Base-by-base conservation (phyloP, 345 rosid species). In the Cochlearia excelsa region DNA sequence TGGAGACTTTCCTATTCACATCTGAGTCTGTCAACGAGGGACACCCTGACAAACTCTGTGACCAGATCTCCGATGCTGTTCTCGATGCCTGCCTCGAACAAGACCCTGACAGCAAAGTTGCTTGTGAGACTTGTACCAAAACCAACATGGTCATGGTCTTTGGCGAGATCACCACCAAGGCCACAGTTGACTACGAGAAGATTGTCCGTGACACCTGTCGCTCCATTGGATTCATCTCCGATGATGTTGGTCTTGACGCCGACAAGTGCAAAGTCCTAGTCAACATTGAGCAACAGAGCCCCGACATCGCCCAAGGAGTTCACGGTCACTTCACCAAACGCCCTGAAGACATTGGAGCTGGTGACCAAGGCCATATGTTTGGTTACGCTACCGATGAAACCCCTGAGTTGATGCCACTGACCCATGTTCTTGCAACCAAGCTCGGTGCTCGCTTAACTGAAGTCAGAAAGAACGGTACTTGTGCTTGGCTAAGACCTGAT, bases 11-110 rank as follows among this genome's bases (percentile, higher is more conserved):
- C 69, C 77, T 84, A 61, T 84, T 80, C 49, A 84, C 90, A 28
- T 84, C 90, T 1, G 90, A 84, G 59, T 84, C 87, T 0, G 90
- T 84, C 30, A 84, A 84, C 73, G 90, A 84, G 78, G 90, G 90
- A 42, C 90, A 84, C 44, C 90, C 90, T 1, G 90, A 84, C 79
- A 84, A 84, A 75, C 87, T 84, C 7, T 84, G 90, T 6, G 90
- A 84, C 65, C 90, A 84, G 78, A 69, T 84, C 71, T 84, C 90
- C 4, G 87, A 84, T 23, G 90, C 90, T 0, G 72, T 84, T 49
- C 90, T 84, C 26, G 90, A 84, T 27, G 87, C 90, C 33, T 84
- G 90, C 35, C 69, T 84, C 37, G 81, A 76, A 6, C 83, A 80
- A 69, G 90, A 84, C 70, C 76, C 87, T 1, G 90, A 84, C 39